Conservation (phyloP, 805 yeast genomes). For the Clavispora vitiphila region DNA sequence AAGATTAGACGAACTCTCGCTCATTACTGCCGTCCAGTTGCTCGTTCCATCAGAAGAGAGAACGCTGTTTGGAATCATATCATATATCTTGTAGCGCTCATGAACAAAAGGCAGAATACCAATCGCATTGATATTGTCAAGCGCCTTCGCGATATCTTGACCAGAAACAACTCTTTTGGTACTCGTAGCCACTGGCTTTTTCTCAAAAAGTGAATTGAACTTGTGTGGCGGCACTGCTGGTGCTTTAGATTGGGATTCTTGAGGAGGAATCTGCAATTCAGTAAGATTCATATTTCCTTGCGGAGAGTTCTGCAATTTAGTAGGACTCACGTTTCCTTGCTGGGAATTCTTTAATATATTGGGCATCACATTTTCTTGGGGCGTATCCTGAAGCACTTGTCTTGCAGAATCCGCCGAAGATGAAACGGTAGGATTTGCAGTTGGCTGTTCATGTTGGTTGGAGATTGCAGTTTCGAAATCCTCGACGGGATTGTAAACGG, state of each 20-base stretch:
- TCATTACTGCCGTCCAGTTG: slow-evolving; percentile 20
- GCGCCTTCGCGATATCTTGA: slow-evolving; percentile 2
- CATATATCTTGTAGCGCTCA: slow-evolving; percentile 11
- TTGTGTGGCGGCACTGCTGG: background rate
- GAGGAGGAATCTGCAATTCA: background rate
- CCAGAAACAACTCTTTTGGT: background rate
- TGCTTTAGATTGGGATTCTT: background rate
- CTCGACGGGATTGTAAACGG: background rate
- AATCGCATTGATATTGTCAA: slow-evolving; percentile 5
- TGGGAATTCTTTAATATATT: no score
- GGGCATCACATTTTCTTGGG: no score
- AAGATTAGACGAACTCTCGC: slow-evolving; percentile 23
- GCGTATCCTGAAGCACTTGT: no score
- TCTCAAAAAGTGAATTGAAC: background rate
- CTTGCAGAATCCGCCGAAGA: no score
- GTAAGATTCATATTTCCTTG: no score
- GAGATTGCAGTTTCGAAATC: background rate
- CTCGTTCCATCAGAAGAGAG: slow-evolving; percentile 17
- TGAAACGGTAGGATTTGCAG: no score
- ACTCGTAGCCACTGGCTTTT: background rate
- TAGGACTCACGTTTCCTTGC: no score
- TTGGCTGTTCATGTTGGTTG: background rate
- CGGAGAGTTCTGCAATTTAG: no score
- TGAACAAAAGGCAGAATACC: slow-evolving; percentile 6
- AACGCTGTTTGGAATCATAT: slow-evolving; percentile 11